Conservation (phyloP, 305 asterid species). For the Solanum hybrid region DNA sequence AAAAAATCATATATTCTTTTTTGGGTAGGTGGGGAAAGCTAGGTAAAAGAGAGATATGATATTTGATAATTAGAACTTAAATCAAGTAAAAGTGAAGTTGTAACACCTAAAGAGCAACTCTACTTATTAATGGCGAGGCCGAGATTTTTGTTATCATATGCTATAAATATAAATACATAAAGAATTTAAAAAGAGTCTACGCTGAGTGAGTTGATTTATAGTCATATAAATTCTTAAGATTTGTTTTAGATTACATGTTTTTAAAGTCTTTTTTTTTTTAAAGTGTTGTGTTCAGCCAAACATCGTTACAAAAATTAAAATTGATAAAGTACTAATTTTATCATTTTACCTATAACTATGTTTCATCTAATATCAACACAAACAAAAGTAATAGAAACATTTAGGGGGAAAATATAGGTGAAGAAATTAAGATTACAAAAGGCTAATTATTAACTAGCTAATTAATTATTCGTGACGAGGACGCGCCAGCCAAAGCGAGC, state of each 20-base stretch:
- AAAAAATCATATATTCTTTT: too few species aligned
- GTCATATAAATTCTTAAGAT: rapidly evolving
- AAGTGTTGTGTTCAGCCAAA: not conserved
- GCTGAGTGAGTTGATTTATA: not conserved
- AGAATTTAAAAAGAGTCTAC: too few species aligned
- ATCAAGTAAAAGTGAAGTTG: not conserved
- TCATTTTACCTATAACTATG: not conserved
- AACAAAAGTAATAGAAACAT: not conserved
- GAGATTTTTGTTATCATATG: not conserved
- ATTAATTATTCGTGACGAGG: constrained; percentile 35
- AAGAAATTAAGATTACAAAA: not conserved
- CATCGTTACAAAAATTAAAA: not conserved
- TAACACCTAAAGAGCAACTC: too few species aligned
- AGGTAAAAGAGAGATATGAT: not conserved
- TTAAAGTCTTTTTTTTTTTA: not conserved
- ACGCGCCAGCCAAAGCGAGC: constrained; percentile 68
- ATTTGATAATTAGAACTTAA: too few species aligned
- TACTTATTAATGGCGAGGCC: not conserved
- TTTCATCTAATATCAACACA: not conserved
- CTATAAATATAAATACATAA: too few species aligned
- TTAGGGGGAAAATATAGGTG: not conserved
- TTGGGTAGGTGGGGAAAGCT: not conserved
- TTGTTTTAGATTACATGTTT: not conserved
- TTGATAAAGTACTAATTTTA: not conserved
- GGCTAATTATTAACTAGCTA: not conserved